These are phyloP conservation scores for Austroboletus eburneus DNA, from an alignment of 768 basidiomycete genomes.

Conservation along the genomic window DNA sequence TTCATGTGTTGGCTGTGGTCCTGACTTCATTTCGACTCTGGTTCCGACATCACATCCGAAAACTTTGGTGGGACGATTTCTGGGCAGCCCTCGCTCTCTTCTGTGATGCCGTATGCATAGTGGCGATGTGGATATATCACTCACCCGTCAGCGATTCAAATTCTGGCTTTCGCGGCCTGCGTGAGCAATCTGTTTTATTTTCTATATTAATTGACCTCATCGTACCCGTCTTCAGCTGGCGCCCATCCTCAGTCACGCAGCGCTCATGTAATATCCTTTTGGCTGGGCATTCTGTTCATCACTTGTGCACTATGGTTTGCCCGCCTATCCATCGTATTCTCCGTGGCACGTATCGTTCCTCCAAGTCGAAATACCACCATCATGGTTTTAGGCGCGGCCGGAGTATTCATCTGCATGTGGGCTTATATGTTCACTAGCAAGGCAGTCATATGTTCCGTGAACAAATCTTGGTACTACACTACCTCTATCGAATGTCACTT, in stretches of 20 bases:
- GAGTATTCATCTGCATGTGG: slow-evolving; percentile 18
- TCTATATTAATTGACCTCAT: no score
- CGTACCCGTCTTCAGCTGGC: no score
- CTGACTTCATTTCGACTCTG: slow-evolving; percentile 26
- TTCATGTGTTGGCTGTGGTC: slow-evolving; percentile 17
- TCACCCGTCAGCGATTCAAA: slow-evolving; percentile 27
- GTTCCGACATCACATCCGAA: slow-evolving; percentile 19
- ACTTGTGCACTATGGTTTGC: slow-evolving; percentile 27
- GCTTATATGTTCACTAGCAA: slow-evolving; percentile 16
- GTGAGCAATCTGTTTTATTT: slow-evolving; percentile 9
- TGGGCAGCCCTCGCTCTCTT: slow-evolving; percentile 19
- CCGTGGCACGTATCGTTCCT: slow-evolving; percentile 23
- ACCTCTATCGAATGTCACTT: slow-evolving; percentile 46
- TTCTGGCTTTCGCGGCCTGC: slow-evolving; percentile 2
- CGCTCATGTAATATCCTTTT: slow-evolving; percentile 16
- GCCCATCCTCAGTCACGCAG: slow-evolving; percentile 8
- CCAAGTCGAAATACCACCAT: slow-evolving; percentile 7
- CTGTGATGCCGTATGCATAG: slow-evolving; percentile 9
- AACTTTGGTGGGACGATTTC: slow-evolving; percentile 29
- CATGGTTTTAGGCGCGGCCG: neutral
- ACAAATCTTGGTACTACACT: slow-evolving; percentile 35
- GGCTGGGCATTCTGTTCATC: slow-evolving; percentile 17
- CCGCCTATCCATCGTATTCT: slow-evolving; percentile 24
- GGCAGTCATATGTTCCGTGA: slow-evolving; percentile 41
- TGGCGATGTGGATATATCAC: slow-evolving; percentile 9